Percentiles rank a stretch among this genome's conserved stretches.
Evolutionary conservation across 2,329 filamentous ascomycete species (phyloP).

Genomic region (Plenodomus lindquistii): DNA sequence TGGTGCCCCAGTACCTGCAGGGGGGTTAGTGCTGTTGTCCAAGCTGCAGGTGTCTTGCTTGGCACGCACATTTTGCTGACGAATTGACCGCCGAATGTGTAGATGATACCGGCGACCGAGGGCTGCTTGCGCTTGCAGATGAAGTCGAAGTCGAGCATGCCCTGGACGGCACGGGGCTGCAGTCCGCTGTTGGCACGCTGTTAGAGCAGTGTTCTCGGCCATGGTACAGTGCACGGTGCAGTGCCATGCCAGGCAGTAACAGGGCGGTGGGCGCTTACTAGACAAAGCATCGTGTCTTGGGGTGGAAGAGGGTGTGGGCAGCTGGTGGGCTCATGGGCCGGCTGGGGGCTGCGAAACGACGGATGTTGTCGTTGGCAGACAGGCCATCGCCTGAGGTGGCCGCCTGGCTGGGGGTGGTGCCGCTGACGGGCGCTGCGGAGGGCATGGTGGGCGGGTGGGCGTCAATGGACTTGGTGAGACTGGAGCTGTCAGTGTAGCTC

Average conservation of each 20-base stretch:
- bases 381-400: slow-evolving; percentile 43
- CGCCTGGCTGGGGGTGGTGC: slow-evolving; percentile 36
- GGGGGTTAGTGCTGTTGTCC: background rate
- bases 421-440: slow-evolving; percentile 44
- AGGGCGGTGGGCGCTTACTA: slow-evolving; percentile 67
- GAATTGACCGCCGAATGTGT: slow-evolving; percentile 99
- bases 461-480: slow-evolving; percentile 19
- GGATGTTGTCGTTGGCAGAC: slow-evolving; percentile 98
- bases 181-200: slow-evolving; percentile 66
- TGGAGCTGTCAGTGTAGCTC: slow-evolving; percentile 18
- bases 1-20: slow-evolving; percentile 92
- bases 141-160: slow-evolving; percentile 96
- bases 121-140: slow-evolving; percentile 98
- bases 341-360: slow-evolving; percentile 91
- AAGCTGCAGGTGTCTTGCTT: slow-evolving; percentile 15
- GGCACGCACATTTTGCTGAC: slow-evolving; percentile 91
- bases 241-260: too few species aligned
- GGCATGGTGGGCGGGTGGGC: slow-evolving; percentile 48
- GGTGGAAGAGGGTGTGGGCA: slow-evolving; percentile 92
- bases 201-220: slow-evolving; percentile 21
- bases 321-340: slow-evolving; percentile 87
- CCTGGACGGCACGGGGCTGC: slow-evolving; percentile 75
- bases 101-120: slow-evolving; percentile 98
- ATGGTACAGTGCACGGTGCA: slow-evolving; percentile 5
- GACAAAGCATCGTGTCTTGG: slow-evolving; percentile 99